These are phyloP conservation scores for Didymella pinodella DNA, from an alignment of 2,329 filamentous ascomycete species.

Conservation along the genomic window DNA sequence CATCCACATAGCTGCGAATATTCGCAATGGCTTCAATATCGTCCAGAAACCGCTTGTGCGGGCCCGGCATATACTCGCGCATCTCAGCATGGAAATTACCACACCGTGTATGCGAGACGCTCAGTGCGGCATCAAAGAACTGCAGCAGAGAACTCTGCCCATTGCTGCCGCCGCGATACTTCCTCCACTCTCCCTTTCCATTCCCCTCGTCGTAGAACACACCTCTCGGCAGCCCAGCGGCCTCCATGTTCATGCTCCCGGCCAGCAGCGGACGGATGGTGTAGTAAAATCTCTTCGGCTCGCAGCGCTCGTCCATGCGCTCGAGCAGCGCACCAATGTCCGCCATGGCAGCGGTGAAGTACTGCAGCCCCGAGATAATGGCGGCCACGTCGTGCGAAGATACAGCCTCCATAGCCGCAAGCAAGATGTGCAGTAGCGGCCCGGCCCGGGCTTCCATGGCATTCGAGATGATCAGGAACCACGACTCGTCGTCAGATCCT, in stretches of 20 bases:
- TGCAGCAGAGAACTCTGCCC: constrained; percentile 64
- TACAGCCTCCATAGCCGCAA: constrained; percentile 58
- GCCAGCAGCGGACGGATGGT: constrained; percentile 61
- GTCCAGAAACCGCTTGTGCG: constrained; percentile 60
- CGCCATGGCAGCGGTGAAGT: constrained; percentile 53
- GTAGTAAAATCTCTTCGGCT: constrained; percentile 61
- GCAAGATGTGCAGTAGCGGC: constrained; percentile 55
- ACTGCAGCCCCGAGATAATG: constrained; percentile 52
- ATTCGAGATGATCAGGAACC: constrained; percentile 62
- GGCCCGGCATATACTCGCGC: constrained; percentile 63
- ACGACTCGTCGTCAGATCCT: constrained; percentile 47
- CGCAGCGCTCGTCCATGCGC: constrained; percentile 61
- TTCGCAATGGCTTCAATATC: constrained; percentile 56
- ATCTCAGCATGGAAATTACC: constrained; percentile 55
- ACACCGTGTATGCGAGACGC: constrained; percentile 57
- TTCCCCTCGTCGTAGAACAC: constrained; percentile 62
- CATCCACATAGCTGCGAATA: constrained; percentile 56
- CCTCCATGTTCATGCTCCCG: constrained; percentile 63
- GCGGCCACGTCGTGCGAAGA: constrained; percentile 47
- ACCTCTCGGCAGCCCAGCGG: constrained; percentile 59
- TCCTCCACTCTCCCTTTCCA: constrained; percentile 58
- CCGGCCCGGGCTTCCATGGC: constrained; percentile 62
- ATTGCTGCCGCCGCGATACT: constrained; percentile 63
- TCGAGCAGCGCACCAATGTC: constrained; percentile 53
- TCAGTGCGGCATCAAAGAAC: constrained; percentile 62